A percentile compares a stretch with the other conserved stretches of the same genome.
Evolutionary conservation across 495 filamentous ascomycete genomes (phyloP).

Genomic region (Astrocystis sublimbata): DNA sequence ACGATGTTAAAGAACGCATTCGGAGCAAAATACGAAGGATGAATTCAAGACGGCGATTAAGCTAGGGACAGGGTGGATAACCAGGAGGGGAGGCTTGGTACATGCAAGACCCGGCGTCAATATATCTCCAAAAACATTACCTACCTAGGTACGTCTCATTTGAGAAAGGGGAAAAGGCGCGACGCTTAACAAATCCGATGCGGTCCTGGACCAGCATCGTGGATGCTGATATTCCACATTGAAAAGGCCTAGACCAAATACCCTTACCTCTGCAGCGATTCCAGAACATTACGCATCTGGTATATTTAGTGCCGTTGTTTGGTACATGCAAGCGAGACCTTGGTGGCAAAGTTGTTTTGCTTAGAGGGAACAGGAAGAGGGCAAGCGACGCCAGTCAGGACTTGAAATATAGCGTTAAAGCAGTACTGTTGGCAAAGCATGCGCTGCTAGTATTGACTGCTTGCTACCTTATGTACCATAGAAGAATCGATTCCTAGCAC

Average conservation of each 20-base stretch:
- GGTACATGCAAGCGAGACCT: neutral
- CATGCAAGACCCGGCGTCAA: neutral
- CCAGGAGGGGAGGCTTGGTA: neutral
- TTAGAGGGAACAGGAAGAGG: neutral
- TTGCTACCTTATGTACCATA: neutral
- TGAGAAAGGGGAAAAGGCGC: neutral
- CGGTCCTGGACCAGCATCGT: neutral
- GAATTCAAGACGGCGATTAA: neutral
- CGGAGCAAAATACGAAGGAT: no score
- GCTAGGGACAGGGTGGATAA: neutral
- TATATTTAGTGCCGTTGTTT: neutral
- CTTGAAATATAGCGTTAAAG: neutral
- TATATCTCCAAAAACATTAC: no score
- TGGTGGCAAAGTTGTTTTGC: neutral
- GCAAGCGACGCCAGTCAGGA: neutral
- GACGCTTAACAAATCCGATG: neutral
- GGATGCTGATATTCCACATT: neutral
- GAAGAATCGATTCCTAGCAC: neutral
- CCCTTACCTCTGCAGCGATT: neutral
- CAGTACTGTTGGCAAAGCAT: slow-evolving; percentile 1
- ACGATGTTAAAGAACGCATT: neutral
- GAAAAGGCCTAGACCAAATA: neutral
- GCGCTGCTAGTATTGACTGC: no score
- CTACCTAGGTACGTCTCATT: neutral
- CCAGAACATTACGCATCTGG: neutral